Conservation (phyloP, 306 rosid genomes). For the Vigna nakashimae region DNA sequence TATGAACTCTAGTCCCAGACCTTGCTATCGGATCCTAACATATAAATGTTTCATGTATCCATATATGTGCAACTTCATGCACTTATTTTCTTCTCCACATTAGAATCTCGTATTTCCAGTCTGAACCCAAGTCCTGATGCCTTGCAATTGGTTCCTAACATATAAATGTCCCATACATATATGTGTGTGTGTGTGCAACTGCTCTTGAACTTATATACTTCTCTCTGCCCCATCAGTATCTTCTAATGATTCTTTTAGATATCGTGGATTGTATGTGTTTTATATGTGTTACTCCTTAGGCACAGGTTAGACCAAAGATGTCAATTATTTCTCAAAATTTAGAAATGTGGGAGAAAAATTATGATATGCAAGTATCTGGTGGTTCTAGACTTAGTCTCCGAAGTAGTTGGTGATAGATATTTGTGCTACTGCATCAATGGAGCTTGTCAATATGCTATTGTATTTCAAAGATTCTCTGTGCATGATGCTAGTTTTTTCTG, state of each 20-base stretch:
- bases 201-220: background rate
- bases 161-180: background rate
- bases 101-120: too few species aligned
- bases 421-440: background rate
- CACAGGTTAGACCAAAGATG: slow-evolving; percentile 4
- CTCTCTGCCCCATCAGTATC: background rate
- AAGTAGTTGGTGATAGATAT: slow-evolving; percentile 4
- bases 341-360: slow-evolving; percentile 19
- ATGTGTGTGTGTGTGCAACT: background rate
- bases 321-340: slow-evolving; percentile 1
- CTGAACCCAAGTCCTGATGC: too few species aligned
- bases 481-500: slow-evolving; percentile 19
- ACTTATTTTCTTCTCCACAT: background rate
- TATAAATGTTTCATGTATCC: background rate
- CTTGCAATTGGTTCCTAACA: background rate
- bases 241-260: background rate
- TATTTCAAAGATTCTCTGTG: background rate
- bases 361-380: background rate
- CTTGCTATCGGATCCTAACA: too few species aligned
- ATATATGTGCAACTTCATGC: background rate
- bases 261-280: background rate
- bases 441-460: background rate
- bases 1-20: too few species aligned
- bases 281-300: background rate
- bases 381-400: slow-evolving; percentile 5